Evolutionary conservation across 2,329 filamentous ascomycete species (phyloP).

Genomic region (Hyphodiscus sp.): DNA sequence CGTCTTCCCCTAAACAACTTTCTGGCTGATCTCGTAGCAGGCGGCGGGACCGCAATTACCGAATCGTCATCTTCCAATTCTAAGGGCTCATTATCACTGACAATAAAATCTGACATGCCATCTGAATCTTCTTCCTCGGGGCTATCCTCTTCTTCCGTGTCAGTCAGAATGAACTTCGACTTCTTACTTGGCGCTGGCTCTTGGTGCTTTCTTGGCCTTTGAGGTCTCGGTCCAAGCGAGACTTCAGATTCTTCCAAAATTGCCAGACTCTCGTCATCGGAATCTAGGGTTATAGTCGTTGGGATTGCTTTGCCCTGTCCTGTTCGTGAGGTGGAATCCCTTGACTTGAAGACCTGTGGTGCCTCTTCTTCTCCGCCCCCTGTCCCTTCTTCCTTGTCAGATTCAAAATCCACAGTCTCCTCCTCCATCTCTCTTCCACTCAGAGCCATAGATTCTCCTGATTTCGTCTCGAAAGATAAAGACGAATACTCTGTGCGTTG

Average conservation of each 20-base stretch:
- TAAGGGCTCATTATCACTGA: constrained; percentile 20
- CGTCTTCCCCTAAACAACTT: constrained; percentile 24
- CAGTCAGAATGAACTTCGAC: neutral
- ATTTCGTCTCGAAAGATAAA: no score
- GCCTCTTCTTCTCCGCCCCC: neutral
- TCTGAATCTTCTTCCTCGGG: constrained; percentile 13
- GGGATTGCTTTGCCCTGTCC: neutral
- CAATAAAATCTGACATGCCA: constrained; percentile 27
- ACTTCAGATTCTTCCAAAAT: neutral
- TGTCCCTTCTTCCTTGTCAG: no score
- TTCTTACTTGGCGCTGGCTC: neutral
- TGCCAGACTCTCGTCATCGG: neutral
- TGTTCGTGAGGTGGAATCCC: neutral
- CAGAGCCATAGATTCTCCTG: no score
- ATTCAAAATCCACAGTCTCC: no score
- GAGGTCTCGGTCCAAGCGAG: neutral
- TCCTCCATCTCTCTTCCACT: no score
- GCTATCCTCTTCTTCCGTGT: neutral
- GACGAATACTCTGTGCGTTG: no score
- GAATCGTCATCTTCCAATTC: constrained; percentile 22
- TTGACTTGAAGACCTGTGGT: neutral
- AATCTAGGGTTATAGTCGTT: neutral
- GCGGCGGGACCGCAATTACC: constrained; percentile 14
- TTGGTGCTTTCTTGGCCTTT: neutral
- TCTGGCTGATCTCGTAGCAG: constrained; percentile 16